Conservation (phyloP, 768 basidiomycete species). For the Boletus patriciae region DNA sequence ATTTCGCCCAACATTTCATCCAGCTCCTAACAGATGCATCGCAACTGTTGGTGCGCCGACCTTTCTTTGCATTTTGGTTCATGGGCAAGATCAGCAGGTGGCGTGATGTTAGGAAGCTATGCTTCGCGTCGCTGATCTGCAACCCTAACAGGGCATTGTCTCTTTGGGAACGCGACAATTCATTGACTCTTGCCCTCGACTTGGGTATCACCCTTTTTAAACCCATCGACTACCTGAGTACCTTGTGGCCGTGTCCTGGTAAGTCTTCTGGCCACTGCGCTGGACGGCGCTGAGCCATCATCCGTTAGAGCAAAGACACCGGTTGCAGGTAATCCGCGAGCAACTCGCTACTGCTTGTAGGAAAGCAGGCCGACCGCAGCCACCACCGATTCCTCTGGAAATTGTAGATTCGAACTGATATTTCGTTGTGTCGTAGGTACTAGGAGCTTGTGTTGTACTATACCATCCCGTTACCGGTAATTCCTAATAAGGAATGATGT, state of each 20-base stretch:
- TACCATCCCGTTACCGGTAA: constrained; percentile 8
- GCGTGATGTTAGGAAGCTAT: constrained; percentile 9
- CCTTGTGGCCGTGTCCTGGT: constrained; percentile 68
- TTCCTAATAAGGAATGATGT: constrained; percentile 26
- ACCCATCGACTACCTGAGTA: constrained; percentile 59
- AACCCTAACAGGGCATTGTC: constrained; percentile 45
- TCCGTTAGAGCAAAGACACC: constrained; percentile 49
- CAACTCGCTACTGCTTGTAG: constrained; percentile 48
- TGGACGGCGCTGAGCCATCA: constrained; percentile 5
- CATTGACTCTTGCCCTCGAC: constrained; percentile 58
- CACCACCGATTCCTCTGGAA: constrained; percentile 33
- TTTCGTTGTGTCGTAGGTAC: background rate
- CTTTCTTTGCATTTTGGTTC: constrained; percentile 75
- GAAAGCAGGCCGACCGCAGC: constrained; percentile 46
- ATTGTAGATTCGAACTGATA: constrained; percentile 1
- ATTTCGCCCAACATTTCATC: constrained; percentile 60
- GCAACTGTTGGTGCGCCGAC: constrained; percentile 53
- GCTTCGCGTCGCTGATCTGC: constrained; percentile 14
- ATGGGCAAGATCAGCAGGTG: constrained; percentile 67
- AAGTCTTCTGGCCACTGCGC: constrained; percentile 15
- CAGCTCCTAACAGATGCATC: constrained; percentile 47
- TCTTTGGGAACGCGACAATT: constrained; percentile 62
- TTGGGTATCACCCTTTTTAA: constrained; percentile 60
- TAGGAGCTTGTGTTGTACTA: background rate
- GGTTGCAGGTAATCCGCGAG: constrained; percentile 48